Percentiles rank a stretch among this genome's conserved stretches.
These are phyloP conservation scores for Oxyria digyna DNA, from an alignment of 148 eudicot species.

Conservation along the genomic window DNA sequence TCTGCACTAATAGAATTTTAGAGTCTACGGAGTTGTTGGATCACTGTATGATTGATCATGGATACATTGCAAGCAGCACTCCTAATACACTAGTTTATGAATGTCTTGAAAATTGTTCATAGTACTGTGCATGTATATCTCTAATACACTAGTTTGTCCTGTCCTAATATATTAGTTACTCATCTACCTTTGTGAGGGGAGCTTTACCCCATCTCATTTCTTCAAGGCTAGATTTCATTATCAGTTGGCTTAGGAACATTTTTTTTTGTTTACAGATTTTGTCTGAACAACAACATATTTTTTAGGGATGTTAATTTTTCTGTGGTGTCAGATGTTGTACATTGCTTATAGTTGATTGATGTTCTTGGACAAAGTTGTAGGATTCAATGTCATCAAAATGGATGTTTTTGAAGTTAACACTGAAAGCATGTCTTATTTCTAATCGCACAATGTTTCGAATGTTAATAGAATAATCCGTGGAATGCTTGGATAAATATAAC, in stretches of 20 bases:
- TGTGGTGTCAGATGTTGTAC: background rate
- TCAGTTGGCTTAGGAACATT: no score
- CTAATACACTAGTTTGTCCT: background rate
- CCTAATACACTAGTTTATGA: no score
- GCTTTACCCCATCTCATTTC: background rate
- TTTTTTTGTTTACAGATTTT: background rate
- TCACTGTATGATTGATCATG: no score
- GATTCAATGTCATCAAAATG: background rate
- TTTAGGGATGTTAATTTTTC: background rate
- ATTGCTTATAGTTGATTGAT: background rate
- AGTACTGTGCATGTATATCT: no score
- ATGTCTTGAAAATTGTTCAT: no score
- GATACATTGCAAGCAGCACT: no score
- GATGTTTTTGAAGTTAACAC: background rate
- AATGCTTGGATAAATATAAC: slow-evolving; percentile 86
- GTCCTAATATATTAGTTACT: background rate
- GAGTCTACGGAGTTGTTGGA: no score
- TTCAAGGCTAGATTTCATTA: background rate
- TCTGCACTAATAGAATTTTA: no score
- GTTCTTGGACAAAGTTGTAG: background rate
- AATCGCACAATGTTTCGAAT: background rate
- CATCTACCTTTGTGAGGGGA: background rate
- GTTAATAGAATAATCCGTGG: slow-evolving; percentile 75
- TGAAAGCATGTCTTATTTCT: background rate
- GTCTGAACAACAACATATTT: background rate